A percentile compares a stretch with the other conserved stretches of the same genome.
These are phyloP conservation scores for Multifurca ochricompacta DNA, from an alignment of 768 basidiomycete species.

Conservation along the genomic window DNA sequence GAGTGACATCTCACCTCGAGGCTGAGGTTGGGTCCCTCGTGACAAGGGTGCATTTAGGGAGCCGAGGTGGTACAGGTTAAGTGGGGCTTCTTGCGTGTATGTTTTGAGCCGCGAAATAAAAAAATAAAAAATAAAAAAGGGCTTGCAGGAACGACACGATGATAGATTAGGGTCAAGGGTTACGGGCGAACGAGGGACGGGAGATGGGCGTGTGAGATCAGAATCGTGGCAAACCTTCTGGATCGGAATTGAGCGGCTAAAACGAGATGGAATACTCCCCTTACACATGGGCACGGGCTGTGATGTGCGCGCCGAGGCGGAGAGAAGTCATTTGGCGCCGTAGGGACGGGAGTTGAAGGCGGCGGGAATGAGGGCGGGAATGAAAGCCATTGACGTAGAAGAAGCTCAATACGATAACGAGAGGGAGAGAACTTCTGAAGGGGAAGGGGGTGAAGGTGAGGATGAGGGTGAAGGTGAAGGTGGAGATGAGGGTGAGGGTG, in stretches of 20 bases:
- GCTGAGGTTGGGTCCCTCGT: neutral
- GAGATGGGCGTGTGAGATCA: constrained; percentile 20
- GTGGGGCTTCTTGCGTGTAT: neutral
- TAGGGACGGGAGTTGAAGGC: neutral
- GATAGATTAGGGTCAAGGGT: constrained; percentile 14
- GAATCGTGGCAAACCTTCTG: constrained; percentile 18
- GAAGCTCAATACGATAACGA: constrained; percentile 2
- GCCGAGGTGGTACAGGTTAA: neutral
- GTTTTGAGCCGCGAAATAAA: constrained; percentile 2
- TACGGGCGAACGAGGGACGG: neutral
- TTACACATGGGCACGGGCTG: neutral
- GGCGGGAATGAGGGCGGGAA: neutral
- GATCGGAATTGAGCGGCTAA: constrained; percentile 16
- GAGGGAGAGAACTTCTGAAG: neutral
- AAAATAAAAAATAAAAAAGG: too few relatives aligned
- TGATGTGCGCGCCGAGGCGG: neutral
- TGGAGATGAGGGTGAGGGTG: too few relatives aligned
- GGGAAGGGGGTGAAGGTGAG: neutral
- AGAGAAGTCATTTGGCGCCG: neutral
- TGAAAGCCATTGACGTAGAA: neutral
- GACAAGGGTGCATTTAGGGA: neutral
- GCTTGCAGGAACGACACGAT: constrained; percentile 7
- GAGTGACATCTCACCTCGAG: constrained; percentile 6
- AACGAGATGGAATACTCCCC: constrained; percentile 10
- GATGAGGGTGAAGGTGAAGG: too few relatives aligned